Conservation (phyloP, 352 stramenopile species). For the Phytophthora cryptogea region DNA sequence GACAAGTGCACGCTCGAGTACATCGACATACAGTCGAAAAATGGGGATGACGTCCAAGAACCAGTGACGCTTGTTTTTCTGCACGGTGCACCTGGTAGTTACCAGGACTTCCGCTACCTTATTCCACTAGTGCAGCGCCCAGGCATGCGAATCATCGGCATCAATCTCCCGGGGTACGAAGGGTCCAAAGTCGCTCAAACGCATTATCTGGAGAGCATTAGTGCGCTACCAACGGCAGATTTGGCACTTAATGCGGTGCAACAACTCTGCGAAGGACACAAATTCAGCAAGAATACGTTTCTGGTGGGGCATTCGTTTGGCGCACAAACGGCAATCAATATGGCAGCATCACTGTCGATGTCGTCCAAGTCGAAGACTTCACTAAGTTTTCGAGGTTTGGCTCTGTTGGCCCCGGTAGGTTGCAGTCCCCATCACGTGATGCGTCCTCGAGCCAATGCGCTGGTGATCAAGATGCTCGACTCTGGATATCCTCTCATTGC, state of each 20-base stretch:
- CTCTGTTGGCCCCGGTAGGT: slow-evolving; percentile 38
- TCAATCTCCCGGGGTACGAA: slow-evolving; percentile 38
- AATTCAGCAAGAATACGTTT: slow-evolving; percentile 28
- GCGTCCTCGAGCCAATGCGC: slow-evolving; percentile 33
- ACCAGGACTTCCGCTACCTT: slow-evolving; percentile 54
- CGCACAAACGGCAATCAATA: slow-evolving; percentile 42
- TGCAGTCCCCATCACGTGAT: slow-evolving; percentile 46
- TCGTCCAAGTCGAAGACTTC: not conserved
- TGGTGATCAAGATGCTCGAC: slow-evolving; percentile 32
- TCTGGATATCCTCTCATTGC: slow-evolving; percentile 25
- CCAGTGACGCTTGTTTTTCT: slow-evolving; percentile 48
- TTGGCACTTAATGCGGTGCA: slow-evolving; percentile 32
- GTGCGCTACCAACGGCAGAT: slow-evolving; percentile 31
- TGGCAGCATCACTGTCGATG: slow-evolving; percentile 28
- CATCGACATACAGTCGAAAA: slow-evolving; percentile 20
- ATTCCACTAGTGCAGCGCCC: slow-evolving; percentile 30
- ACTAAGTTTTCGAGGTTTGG: slow-evolving; percentile 34
- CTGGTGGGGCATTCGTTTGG: slow-evolving; percentile 56
- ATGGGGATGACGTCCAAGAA: not conserved
- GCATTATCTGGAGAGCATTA: slow-evolving; percentile 36
- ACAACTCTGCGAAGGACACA: slow-evolving; percentile 19
- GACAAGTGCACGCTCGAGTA: slow-evolving; percentile 39
- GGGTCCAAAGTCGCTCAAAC: slow-evolving; percentile 25
- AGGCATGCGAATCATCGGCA: slow-evolving; percentile 25
- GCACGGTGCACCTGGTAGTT: slow-evolving; percentile 51